Evolutionary conservation across 2,329 filamentous ascomycete genomes (phyloP).

Genomic region (Sporothrix luriei): DNA sequence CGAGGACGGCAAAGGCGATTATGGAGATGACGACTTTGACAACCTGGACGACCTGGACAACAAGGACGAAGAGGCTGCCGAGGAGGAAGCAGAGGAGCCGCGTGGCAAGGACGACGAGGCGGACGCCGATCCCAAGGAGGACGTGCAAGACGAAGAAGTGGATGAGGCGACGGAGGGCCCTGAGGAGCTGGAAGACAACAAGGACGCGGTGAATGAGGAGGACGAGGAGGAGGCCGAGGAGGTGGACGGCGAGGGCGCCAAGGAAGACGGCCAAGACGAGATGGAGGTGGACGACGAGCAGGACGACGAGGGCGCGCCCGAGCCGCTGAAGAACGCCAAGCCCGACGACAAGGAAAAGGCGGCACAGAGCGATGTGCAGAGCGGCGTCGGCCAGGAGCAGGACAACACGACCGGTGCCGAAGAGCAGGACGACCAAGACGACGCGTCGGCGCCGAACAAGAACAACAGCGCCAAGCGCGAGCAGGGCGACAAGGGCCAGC

Average conservation of each 20-base stretch:
- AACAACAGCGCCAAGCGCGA: slow-evolving; percentile 66
- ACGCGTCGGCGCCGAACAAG: slow-evolving; percentile 43
- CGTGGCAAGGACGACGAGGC: slow-evolving; percentile 47
- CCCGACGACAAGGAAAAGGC: slow-evolving; percentile 63
- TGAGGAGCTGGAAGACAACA: slow-evolving; percentile 41
- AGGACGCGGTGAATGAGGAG: slow-evolving; percentile 44
- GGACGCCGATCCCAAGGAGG: slow-evolving; percentile 42
- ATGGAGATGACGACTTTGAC: slow-evolving; percentile 61
- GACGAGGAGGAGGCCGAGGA: slow-evolving; percentile 51
- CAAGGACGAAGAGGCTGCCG: slow-evolving; percentile 81
- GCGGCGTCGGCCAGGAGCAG: slow-evolving; percentile 66
- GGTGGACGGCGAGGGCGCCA: slow-evolving; percentile 46
- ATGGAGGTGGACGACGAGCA: slow-evolving; percentile 58
- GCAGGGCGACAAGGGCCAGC: slow-evolving; percentile 66
- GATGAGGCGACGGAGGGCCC: slow-evolving; percentile 52
- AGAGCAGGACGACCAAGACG: slow-evolving; percentile 32
- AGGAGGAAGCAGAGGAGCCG: slow-evolving; percentile 56
- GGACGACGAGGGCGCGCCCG: slow-evolving; percentile 44
- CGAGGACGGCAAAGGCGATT: slow-evolving; percentile 63
- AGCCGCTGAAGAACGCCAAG: slow-evolving; percentile 50
- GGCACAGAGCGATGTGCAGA: slow-evolving; percentile 65
- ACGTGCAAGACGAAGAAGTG: slow-evolving; percentile 40
- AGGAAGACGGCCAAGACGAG: slow-evolving; percentile 42
- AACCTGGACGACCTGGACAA: slow-evolving; percentile 66
- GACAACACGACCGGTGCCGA: slow-evolving; percentile 52